Evolutionary conservation across 805 yeast genomes (phyloP).

Genomic region (Wickerhamomyces strasburgensis): DNA sequence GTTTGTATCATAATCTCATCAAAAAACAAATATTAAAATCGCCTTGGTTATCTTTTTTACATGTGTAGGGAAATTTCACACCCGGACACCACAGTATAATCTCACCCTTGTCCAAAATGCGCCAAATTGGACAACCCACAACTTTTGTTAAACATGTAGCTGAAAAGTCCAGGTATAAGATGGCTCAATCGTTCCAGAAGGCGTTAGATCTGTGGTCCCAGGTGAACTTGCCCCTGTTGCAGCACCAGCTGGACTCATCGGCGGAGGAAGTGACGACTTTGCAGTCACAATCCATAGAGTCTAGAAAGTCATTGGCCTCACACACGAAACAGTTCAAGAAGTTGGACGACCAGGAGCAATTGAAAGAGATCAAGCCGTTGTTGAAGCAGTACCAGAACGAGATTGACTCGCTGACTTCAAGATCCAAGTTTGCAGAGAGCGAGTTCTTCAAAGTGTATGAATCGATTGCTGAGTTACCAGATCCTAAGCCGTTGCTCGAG

Average conservation of each 20-base stretch:
- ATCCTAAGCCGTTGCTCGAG: constrained; percentile 79
- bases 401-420: constrained; percentile 74
- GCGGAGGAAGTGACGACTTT: constrained; percentile 67
- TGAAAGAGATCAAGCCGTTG: constrained; percentile 59
- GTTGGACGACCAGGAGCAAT: constrained; percentile 60
- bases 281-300: constrained; percentile 61
- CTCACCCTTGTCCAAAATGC: not conserved
- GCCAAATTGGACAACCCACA: not conserved
- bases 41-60: too few relatives aligned
- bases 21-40: not conserved
- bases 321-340: constrained; percentile 85
- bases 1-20: not conserved
- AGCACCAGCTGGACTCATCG: constrained; percentile 66
- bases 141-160: not conserved
- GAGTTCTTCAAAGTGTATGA: constrained; percentile 72
- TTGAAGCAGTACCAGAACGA: constrained; percentile 80
- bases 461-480: constrained; percentile 83
- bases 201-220: constrained; percentile 75
- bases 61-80: too few relatives aligned
- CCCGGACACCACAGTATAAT: too few relatives aligned
- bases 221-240: constrained; percentile 65
- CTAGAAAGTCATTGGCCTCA: constrained; percentile 72
- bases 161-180: not conserved
- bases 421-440: constrained; percentile 70
- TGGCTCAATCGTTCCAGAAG: constrained; percentile 23